Evolutionary conservation across 2,329 filamentous ascomycete genomes (phyloP).

Genomic region (Pestalotiopsis sp.): DNA sequence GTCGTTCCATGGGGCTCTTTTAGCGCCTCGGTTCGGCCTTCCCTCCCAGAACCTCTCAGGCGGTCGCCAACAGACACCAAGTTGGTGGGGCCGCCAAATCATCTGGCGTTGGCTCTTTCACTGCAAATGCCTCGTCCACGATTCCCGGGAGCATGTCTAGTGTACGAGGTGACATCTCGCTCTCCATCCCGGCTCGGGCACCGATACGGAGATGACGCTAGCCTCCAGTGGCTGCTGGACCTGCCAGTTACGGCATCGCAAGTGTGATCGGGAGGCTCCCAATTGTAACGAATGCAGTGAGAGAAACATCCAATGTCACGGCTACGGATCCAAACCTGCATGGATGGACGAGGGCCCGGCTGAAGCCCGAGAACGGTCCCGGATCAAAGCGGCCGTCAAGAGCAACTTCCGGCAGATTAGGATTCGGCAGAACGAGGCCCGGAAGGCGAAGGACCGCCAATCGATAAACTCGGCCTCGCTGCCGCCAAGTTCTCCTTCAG

Average conservation of each 20-base stretch:
- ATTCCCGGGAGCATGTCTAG: too few species aligned
- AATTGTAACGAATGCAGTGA: constrained; percentile 51
- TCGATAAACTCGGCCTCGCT: neutral
- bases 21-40: neutral
- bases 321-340: constrained; percentile 50
- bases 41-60: neutral
- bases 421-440: neutral
- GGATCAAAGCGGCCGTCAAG: constrained; percentile 54
- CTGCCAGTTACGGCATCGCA: constrained; percentile 61
- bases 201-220: neutral
- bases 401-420: neutral
- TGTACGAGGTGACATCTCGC: too few species aligned
- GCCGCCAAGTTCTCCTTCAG: neutral
- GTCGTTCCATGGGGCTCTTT: neutral
- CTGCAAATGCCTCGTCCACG: neutral
- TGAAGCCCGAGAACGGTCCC: constrained; percentile 52
- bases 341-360: constrained; percentile 57
- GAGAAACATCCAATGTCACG: constrained; percentile 60
- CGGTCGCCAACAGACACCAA: neutral
- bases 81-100: too few species aligned
- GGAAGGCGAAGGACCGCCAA: neutral
- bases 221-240: constrained; percentile 53
- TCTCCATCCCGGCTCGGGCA: neutral
- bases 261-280: constrained; percentile 57
- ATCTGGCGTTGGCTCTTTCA: neutral